A percentile compares a stretch with the other conserved stretches of the same genome.
These are phyloP conservation scores for Fusarium pseudograminearum DNA, from an alignment of 2,329 filamentous ascomycete genomes.

Conservation along the genomic window DNA sequence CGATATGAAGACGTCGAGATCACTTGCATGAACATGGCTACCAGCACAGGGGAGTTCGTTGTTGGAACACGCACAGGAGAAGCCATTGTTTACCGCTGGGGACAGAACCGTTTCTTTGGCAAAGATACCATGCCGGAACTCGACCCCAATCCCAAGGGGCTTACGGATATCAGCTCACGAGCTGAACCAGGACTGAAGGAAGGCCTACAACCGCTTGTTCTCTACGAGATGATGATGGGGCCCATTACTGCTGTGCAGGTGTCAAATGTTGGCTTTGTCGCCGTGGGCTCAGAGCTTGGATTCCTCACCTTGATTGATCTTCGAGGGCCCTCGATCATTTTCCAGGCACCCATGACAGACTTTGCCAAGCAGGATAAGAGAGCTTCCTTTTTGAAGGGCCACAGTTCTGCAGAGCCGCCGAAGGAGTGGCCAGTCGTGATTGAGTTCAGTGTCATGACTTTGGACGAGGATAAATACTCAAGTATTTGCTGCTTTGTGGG, in stretches of 20 bases:
- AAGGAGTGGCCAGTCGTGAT: slow-evolving; percentile 84
- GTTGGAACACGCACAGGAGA: slow-evolving; percentile 88
- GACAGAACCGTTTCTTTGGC: slow-evolving; percentile 79
- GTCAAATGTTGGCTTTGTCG: slow-evolving; percentile 94
- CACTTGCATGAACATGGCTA: slow-evolving; percentile 81
- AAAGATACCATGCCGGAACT: slow-evolving; percentile 65
- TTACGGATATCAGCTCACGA: slow-evolving; percentile 80
- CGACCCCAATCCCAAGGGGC: slow-evolving; percentile 72
- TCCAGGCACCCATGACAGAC: slow-evolving; percentile 77
- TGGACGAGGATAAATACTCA: slow-evolving; percentile 95
- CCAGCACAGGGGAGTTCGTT: slow-evolving; percentile 85
- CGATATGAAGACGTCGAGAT: slow-evolving; percentile 83
- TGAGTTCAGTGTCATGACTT: slow-evolving; percentile 92
- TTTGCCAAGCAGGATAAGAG: slow-evolving; percentile 82
- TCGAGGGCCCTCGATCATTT: slow-evolving; percentile 86
- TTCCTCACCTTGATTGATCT: slow-evolving; percentile 86
- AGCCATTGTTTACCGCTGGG: slow-evolving; percentile 88
- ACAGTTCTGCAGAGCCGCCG: slow-evolving; percentile 52
- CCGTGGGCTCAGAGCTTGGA: slow-evolving; percentile 85
- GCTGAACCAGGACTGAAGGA: slow-evolving; percentile 80
- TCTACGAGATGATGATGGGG: slow-evolving; percentile 87
- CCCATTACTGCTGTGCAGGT: slow-evolving; percentile 82
- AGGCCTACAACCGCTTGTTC: slow-evolving; percentile 80
- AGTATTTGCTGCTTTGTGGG: slow-evolving; percentile 94
- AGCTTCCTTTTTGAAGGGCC: slow-evolving; percentile 73